Percentiles rank a stretch among this genome's conserved stretches.
Evolutionary conservation across 768 basidiomycete species (phyloP).

Genomic region (Lactarius indigo): DNA sequence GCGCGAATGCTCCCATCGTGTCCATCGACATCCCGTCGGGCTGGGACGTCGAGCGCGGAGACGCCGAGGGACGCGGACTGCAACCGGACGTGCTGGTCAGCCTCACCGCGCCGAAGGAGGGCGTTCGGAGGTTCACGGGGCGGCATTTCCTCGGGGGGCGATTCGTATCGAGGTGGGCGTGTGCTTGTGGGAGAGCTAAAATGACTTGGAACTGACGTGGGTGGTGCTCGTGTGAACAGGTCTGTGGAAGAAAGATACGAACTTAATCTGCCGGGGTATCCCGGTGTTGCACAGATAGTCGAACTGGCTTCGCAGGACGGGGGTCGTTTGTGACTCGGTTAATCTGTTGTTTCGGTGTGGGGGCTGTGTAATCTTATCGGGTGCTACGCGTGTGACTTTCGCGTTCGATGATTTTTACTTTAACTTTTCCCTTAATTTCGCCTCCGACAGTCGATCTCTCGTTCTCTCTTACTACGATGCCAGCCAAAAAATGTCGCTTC

Average conservation of each 20-base stretch:
- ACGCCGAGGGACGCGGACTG: conserved; percentile 51
- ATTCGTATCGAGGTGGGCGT: conserved; percentile 40
- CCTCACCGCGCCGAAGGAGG: conserved; percentile 92
- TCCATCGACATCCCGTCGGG: conserved; percentile 96
- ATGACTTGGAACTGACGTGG: conserved; percentile 9
- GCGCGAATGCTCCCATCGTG: conserved; percentile 74
- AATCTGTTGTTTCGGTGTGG: background rate
- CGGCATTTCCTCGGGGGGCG: conserved; percentile 92
- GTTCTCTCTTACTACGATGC: conserved; percentile 9
- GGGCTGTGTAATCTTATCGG: background rate
- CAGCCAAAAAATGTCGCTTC: conserved; percentile 28
- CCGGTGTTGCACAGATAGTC: conserved; percentile 77
- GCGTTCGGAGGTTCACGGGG: conserved; percentile 72
- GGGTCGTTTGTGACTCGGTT: background rate
- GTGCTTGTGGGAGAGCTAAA: background rate
- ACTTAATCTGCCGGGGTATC: conserved; percentile 81
- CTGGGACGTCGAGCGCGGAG: conserved; percentile 90
- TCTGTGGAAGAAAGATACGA: conserved; percentile 66
- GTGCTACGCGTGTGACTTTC: background rate
- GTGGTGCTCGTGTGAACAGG: conserved; percentile 50
- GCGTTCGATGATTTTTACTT: background rate
- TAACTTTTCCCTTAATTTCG: background rate
- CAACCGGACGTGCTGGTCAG: conserved; percentile 80
- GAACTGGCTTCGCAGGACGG: conserved; percentile 45
- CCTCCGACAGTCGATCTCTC: background rate